Evolutionary conservation across 306 rosid genomes (phyloP).

Genomic region (Cucumis hystrix): DNA sequence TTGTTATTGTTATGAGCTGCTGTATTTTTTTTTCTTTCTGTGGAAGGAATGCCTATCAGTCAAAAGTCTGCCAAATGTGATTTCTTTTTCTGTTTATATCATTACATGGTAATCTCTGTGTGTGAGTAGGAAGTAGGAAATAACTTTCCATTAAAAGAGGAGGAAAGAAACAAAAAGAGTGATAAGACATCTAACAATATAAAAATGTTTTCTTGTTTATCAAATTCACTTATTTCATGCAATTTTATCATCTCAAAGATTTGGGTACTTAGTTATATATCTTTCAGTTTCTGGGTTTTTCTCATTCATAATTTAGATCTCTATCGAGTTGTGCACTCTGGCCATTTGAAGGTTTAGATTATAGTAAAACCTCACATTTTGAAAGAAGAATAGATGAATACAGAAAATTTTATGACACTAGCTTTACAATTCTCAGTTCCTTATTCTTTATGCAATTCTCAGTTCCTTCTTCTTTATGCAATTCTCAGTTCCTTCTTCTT

Average conservation of each 20-base stretch:
- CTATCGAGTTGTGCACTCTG: background rate
- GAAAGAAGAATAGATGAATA: background rate
- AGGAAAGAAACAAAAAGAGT: background rate
- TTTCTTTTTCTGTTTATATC: background rate
- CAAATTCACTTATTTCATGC: background rate
- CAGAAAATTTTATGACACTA: background rate
- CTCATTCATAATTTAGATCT: background rate
- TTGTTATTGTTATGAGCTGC: background rate
- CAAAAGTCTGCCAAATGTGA: background rate
- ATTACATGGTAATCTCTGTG: background rate
- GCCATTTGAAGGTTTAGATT: background rate
- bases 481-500: too few relatives aligned
- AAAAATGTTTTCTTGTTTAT: background rate
- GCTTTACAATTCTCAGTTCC: background rate
- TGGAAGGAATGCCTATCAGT: background rate
- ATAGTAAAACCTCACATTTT: background rate
- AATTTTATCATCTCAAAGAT: background rate
- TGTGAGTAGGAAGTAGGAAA: background rate
- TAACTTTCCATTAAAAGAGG: background rate
- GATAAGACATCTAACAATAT: background rate
- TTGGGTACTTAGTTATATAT: background rate
- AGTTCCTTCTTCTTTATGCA: too few relatives aligned
- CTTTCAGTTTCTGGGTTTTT: background rate
- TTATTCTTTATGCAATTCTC: background rate
- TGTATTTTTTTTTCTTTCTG: background rate